Base-by-base conservation (phyloP, 2,329 filamentous ascomycete species). In the Aulographum hederae region DNA sequence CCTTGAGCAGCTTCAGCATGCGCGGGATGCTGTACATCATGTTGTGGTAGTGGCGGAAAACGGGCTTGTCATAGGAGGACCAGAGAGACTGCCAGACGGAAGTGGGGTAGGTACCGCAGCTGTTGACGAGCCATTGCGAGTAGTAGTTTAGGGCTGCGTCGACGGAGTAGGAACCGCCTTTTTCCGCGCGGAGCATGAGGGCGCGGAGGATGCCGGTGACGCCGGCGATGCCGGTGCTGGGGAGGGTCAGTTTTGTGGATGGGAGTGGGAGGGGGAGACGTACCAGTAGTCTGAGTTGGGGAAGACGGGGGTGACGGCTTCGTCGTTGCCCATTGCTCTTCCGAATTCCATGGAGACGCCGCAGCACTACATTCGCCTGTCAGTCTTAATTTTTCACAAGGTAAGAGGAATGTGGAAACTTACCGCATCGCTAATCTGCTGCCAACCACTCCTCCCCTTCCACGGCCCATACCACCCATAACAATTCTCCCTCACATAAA, bases 381-480 rank as follows among this genome's bases (percentile, higher is more conserved):
- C n/a, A 25, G 21, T 25, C 21, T 43, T 50, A 47, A 50, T 19
- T 26, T 30, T 15, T n/a, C 18, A 21, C 25, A 6, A 21, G 13
- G 33, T 13, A 34, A 31, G 4, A 27, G 26, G 15, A 36, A 29
- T n/a, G 32, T 15, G 26, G 26, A 35, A 8, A 41, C 43, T 41
- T 34, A 52, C 48, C 3, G 58, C 56, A 41, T 67, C 61, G 18
- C 52, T 56, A 33, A 67, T 65, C 41, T 65, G 61, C 44, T 68
- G 64, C 63, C 63, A 68, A 1, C 63, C 63, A 23, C 50, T 57
- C 3, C 63, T 46, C 18, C 56, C 45, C 6, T 47, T 43, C 56
- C 57, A 62, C 0, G 58, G 57, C 0, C 63, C 64, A 31, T 63
- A 40, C 51, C 56, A 66, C 0, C 65, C 64, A 37, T 65, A 69